Evolutionary conservation across 176 grass and related monocot species (phyloP), one percentile per base, ranked within the genome.

Genomic region (Phoenix roebelenii): DNA sequence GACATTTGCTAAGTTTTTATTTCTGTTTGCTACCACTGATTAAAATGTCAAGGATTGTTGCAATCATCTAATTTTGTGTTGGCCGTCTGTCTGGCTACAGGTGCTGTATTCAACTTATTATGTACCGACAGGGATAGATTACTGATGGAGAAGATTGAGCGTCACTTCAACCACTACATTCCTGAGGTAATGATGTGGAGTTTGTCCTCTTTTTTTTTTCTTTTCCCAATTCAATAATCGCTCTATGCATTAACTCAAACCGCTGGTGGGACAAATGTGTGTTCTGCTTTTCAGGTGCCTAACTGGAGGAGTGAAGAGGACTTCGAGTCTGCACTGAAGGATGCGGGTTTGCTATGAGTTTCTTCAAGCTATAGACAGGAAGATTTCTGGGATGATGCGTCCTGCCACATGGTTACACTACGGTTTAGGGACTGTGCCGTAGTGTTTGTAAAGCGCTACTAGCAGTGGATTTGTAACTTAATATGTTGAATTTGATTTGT

Each of bases 91-190:
- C 18, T 82, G 67, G 65, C 48, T 29, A 76, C 73, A 98, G 93
- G 93, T 76, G 93, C 87, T 80, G 84, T 98, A 30, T 98, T 98
- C 79, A 98, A 98, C 68, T 80, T 98, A 30, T 15, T 96, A 23
- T 96, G 86, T 17, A 85, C 77, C 16, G 72, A 69, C 61, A 77
- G 59, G 58, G 91, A 96, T 71, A 65, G 52, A 29, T 65, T 61
- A 64, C 74, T 90, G 54, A 90, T 96, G 93, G 85, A 69, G 51
- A 91, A 92, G 70, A 98, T 98, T 29, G 78, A 98, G 84, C 28
- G 74, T 24, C 86, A 98, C 58, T 98, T 92, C 61, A 59, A 80
- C 39, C 81, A 92, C 73, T 61, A 69, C 55, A 86, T 95, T 58
- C 69, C 76, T 49, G 85, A 83, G 89, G 87, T 85, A 60, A 15